A percentile compares a stretch with the other conserved stretches of the same genome.
Evolutionary conservation across 2,329 filamentous ascomycete genomes (phyloP).

Genomic region (Orbilia javanica): DNA sequence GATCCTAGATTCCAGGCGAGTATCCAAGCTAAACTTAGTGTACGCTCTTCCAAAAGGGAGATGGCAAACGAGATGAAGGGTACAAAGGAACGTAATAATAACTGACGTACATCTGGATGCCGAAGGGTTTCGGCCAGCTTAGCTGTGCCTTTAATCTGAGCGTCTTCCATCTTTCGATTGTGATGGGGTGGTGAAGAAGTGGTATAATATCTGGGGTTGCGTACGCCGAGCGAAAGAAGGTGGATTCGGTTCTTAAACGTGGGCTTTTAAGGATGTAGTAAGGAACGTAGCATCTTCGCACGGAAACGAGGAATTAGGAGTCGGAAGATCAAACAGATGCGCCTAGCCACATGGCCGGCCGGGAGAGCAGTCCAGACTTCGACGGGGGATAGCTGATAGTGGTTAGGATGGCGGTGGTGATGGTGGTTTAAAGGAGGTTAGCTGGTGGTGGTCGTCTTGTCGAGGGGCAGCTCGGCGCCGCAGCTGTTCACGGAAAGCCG

Average conservation of each 20-base stretch:
- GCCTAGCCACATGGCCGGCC: conserved; percentile 25
- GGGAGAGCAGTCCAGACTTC: conserved; percentile 18
- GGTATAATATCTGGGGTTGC: background rate
- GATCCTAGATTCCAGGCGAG: conserved; percentile 69
- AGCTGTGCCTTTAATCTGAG: conserved; percentile 71
- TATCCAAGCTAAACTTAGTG: background rate
- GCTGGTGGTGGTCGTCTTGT: background rate
- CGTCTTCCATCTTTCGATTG: conserved; percentile 72
- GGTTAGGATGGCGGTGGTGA: background rate
- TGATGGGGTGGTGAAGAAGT: background rate
- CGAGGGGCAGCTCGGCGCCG: conserved; percentile 12
- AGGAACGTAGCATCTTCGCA: conserved; percentile 43
- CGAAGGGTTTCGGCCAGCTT: conserved; percentile 93
- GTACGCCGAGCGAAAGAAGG: background rate
- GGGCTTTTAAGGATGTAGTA: conserved; percentile 14
- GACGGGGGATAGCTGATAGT: background rate
- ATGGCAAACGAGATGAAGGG: background rate
- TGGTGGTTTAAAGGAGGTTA: conserved; percentile 8
- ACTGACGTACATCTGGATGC: conserved; percentile 76
- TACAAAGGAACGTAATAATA: background rate
- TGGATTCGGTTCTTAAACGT: background rate
- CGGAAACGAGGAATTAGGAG: background rate
- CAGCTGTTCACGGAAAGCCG: conserved; percentile 12
- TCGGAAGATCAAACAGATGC: conserved; percentile 1
- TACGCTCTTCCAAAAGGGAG: background rate